Base-by-base conservation (phyloP, 805 yeast genomes). In the Helenozyma baotianmanensis region DNA sequence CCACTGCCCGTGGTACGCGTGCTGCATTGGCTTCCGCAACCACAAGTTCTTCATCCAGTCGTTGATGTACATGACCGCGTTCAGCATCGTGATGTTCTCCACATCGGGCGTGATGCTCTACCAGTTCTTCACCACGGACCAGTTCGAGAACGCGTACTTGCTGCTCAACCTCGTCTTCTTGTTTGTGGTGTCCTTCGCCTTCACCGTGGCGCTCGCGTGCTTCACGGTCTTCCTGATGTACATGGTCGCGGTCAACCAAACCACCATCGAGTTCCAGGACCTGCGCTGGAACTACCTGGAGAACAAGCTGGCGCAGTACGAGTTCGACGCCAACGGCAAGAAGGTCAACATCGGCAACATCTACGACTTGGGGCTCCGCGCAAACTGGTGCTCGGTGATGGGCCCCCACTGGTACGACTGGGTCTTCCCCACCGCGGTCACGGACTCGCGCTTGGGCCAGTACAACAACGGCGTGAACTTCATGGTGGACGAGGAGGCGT, bases 1-100 rank as follows among this genome's bases (percentile, higher is more conserved):
- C 43, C 78, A 75, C 50, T 75, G 81, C 43, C 97, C 97, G 0
- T 90, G 97, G 97, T 87, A 88, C 56, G 80, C 95, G 2, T 68
- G 77, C 4, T 89, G 97, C 56, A 74, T 90, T 37, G 97, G 97
- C 0, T 82, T 76, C 58, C 62, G 62, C 18, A 90, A 90, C 58
- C 88, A 84, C 43, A 83, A 87, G 58, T 75, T 66, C 53, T 90
- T 89, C 51, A 54, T 86, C 17, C 95, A 87, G 53, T 82, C 83
- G 51, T 56, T 88, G 33, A 27, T 69, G 6, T 79, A 80, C 48
- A 62, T 76, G 3, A 59, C 77, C 2, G 17, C 71, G 0, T 79
- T 74, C 47, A 54, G 80, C 1, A 37, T 57, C 1, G 35, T 70
- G 9, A 66, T 76, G 6, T 58, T 73, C 10, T 15, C 51, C 0